Evolutionary conservation across 1,284 basidiomycete genomes (phyloP).

Genomic region (Stereum hirsutum): DNA sequence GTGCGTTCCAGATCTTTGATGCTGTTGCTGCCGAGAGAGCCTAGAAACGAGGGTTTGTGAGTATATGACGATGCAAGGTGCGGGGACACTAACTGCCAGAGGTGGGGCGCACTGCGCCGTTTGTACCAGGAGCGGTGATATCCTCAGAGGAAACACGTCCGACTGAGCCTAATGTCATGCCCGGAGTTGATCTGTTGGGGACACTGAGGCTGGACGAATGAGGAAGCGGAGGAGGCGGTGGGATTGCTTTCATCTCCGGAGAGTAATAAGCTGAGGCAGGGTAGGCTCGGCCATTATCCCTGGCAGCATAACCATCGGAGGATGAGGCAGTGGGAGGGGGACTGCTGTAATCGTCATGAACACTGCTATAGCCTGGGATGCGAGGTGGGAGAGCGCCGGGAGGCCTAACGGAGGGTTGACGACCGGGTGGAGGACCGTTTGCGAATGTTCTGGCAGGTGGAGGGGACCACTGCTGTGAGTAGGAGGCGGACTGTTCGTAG

Average conservation of each 20-base stretch:
- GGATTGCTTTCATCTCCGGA: slow-evolving; percentile 2
- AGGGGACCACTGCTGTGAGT: slow-evolving; percentile 8
- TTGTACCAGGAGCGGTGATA: slow-evolving; percentile 9
- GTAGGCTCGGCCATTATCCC: not conserved
- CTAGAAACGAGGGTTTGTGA: slow-evolving; percentile 3
- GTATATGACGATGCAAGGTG: not conserved
- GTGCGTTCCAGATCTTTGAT: slow-evolving; percentile 8
- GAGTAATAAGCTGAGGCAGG: not conserved
- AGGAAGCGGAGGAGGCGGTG: slow-evolving; percentile 9
- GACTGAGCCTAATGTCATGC: not conserved
- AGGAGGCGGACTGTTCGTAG: slow-evolving; percentile 5
- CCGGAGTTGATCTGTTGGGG: not conserved
- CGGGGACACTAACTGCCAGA: slow-evolving; percentile 6
- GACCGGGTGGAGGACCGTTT: slow-evolving; percentile 5
- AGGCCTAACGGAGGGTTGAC: slow-evolving; percentile 19
- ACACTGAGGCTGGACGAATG: not conserved
- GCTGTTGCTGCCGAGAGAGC: slow-evolving; percentile 5
- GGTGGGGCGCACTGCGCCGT: slow-evolving; percentile 9
- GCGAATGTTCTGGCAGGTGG: slow-evolving; percentile 1
- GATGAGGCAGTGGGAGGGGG: not conserved
- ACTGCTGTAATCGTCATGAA: slow-evolving; percentile 5
- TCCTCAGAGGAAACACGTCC: slow-evolving; percentile 9
- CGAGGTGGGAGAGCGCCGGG: slow-evolving; percentile 24
- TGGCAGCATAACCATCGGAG: not conserved
- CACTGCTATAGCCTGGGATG: slow-evolving; percentile 19